Evolutionary conservation across 371 early-diverging fungal genomes (phyloP), one percentile per base, ranked within the genome.

Genomic region (Rhizopus arrhizus): DNA sequence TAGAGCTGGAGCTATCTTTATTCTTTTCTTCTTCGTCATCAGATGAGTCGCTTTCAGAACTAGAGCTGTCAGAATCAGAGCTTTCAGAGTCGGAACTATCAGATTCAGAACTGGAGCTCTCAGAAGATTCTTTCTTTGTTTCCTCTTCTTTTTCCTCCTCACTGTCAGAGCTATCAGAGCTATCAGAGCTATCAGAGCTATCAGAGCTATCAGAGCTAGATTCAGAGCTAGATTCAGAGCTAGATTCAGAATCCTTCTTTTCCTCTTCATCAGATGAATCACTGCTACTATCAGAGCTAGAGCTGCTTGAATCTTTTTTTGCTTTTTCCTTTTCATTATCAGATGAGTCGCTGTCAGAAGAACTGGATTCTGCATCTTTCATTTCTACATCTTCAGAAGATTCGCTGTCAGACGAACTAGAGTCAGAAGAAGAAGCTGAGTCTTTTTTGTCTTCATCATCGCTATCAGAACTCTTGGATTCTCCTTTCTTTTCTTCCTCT

Each of bases 121-220:
- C 50, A 41, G 62, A 51, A 34, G 38, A 49, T 47, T 56, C 63
- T 36, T 33, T 45, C 56, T 59, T 55, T 36, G 4, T 52, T 56
- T 64, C 41, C 28, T 43, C 52, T 35, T 63, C 53, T 36, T 6
- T 52, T 56, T 64, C 41, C 28, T 43, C 52, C 31, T 63, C 53
- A 42, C 57, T 49, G 10, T 68, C 55, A 28, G 60, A 57, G 31
- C 52, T 38, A 36, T 59, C 60, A 29, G 69, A 69, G 32, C 22
- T 42, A 22, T 49, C 22, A 22, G 22, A 22, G 22, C 22, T 22
- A 22, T 22, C 22, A 22, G 22, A 22, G 22, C 22, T 22, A 33
- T 50, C 46, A 57, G 57, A 57, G 16, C 46, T 45, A 13, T 46
- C 61, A 29, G 61, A 57, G 32, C 55, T 36, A 32, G 54, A 28